A percentile compares a stretch with the other conserved stretches of the same genome.
Evolutionary conservation across 2,329 filamentous ascomycete genomes (phyloP).

Genomic region (Epichloe coenophiala): DNA sequence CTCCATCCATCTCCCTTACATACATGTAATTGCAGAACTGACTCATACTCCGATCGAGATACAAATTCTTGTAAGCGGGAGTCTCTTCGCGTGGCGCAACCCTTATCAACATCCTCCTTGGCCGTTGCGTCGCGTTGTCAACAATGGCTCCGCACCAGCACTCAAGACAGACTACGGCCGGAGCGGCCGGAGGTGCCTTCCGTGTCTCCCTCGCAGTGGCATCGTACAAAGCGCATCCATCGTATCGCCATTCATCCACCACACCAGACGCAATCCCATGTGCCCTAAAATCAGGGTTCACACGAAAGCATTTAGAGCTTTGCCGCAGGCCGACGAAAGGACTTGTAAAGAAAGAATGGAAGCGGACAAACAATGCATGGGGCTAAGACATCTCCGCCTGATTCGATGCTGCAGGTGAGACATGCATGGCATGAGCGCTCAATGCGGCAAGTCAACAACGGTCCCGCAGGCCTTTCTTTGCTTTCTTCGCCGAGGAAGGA

Average conservation of each 20-base stretch:
- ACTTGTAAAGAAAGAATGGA: background rate
- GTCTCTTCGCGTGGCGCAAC: no score
- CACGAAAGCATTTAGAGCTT: background rate
- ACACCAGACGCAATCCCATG: background rate
- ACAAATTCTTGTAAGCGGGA: constrained; percentile 1
- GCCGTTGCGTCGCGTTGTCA: background rate
- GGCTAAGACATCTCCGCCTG: background rate
- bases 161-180: no score
- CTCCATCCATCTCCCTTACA: no score
- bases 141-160: background rate
- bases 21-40: no score
- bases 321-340: background rate
- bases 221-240: background rate
- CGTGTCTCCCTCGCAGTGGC: background rate
- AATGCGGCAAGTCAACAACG: background rate
- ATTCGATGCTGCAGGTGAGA: background rate
- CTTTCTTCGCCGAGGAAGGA: background rate
- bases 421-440: background rate
- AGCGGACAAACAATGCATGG: background rate
- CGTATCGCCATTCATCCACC: background rate
- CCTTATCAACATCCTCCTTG: no score
- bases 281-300: background rate
- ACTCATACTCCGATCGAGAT: background rate
- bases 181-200: background rate
- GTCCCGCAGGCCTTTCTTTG: background rate